Base-by-base conservation (phyloP, 2,329 filamentous ascomycete species). In the Fusarium odoratissimum region DNA sequence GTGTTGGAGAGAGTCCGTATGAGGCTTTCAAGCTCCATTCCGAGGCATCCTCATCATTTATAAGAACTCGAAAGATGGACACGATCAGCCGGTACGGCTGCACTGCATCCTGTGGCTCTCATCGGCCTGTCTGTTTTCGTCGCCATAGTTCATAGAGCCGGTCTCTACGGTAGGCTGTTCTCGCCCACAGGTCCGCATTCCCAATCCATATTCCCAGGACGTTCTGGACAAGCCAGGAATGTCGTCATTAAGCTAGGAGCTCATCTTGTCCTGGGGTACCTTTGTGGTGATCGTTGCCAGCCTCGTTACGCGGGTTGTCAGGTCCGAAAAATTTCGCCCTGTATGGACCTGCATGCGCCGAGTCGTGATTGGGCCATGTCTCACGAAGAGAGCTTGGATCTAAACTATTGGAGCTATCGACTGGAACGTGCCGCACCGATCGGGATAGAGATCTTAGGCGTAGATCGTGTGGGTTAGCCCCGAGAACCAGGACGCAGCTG, bases 401-500 rank as follows among this genome's bases (percentile, higher is more conserved):
- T 71, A 64, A 57, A 16, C 48, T n/a, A 48, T 55, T 55, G 40
- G 30, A 42, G 45, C 40, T 66, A 44, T 51, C 37, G 67, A 74
- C 67, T 73, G 71, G 71, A 73, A 73, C 71, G 71, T 44, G 62
- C 42, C 71, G 71, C 40, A 59, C 67, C 61, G 71, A 73, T 68
- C 71, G 62, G 54, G 55, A 60, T 44, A 60, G 59, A 66, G 52
- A 64, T 63, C 59, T 33, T 31, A 58, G 38, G 23, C 25, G 44
- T 56, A 65, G 58, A 59, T 59, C 57, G 23, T 52, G 41, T 42
- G 42, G 25, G 41, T n/a, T 33, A 28, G 28, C 28, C 28, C 28
- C 28, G 7, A 28, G 28, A 28, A 28, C 28, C 28, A 28, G 28
- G 28, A 28, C 28, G 8, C 8, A 28, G 28, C 6, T 28, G 28